Conservation (phyloP, 805 yeast species). For the Saccharomycopsis vini region DNA sequence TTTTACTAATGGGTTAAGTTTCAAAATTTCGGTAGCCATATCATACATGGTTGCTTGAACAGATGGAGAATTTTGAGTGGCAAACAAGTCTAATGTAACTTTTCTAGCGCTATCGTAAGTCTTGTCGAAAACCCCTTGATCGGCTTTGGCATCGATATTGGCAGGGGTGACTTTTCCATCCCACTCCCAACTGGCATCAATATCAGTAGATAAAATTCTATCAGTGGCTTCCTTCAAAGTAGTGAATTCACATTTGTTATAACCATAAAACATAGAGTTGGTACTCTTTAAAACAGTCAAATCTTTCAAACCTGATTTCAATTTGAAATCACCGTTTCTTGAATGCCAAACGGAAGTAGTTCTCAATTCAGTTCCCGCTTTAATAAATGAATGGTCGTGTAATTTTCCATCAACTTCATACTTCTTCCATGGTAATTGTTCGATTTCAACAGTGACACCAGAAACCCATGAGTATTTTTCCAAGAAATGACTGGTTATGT, state of each 20-base stretch:
- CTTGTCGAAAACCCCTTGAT: slow-evolving; percentile 50
- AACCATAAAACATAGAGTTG: slow-evolving; percentile 88
- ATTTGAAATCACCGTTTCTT: slow-evolving; percentile 43
- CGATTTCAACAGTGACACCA: slow-evolving; percentile 57
- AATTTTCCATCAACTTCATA: slow-evolving; percentile 62
- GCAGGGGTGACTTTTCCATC: slow-evolving; percentile 41
- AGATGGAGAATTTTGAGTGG: slow-evolving; percentile 81
- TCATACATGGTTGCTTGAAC: slow-evolving; percentile 97
- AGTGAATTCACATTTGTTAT: slow-evolving; percentile 79
- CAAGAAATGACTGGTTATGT: slow-evolving; percentile 73
- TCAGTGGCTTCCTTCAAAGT: slow-evolving; percentile 77
- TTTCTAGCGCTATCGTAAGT: slow-evolving; percentile 55
- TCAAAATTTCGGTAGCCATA: slow-evolving; percentile 71
- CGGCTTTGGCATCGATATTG: slow-evolving; percentile 34
- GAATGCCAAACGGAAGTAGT: slow-evolving; percentile 43
- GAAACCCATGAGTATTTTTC: slow-evolving; percentile 68
- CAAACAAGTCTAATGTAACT: slow-evolving; percentile 69
- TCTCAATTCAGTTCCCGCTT: slow-evolving; percentile 78
- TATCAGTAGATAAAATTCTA: slow-evolving; percentile 81
- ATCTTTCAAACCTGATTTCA: slow-evolving; percentile 67
- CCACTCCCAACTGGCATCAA: slow-evolving; percentile 66
- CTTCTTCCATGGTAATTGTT: slow-evolving; percentile 75
- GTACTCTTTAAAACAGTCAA: slow-evolving; percentile 84
- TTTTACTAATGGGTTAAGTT: slow-evolving; percentile 44
- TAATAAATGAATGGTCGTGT: slow-evolving; percentile 77